Percentiles rank a stretch among this genome's conserved stretches.
Conservation (phyloP, 768 basidiomycete genomes). For the Fistulinella prunicolor region DNA sequence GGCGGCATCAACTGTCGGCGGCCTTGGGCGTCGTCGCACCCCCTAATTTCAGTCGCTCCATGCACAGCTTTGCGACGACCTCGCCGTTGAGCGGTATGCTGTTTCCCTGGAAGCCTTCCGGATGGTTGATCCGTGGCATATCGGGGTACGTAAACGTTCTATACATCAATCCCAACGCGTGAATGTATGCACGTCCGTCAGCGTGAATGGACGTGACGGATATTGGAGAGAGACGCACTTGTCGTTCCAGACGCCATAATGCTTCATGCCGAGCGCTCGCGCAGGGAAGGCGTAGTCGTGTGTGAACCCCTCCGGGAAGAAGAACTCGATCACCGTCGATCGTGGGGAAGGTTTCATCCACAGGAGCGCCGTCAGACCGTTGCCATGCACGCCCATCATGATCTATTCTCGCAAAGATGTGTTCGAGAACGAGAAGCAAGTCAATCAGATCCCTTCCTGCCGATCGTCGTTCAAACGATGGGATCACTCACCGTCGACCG, state of each 20-base stretch:
- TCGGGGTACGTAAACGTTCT: slow-evolving; percentile 76
- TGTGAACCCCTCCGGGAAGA: slow-evolving; percentile 81
- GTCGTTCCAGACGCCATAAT: slow-evolving; percentile 83
- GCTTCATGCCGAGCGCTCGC: slow-evolving; percentile 77
- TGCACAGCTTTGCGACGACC: slow-evolving; percentile 58
- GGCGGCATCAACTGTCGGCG: too few relatives aligned
- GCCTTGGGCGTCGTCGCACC: too few relatives aligned
- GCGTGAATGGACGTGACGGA: not conserved
- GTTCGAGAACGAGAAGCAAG: too few relatives aligned
- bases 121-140: slow-evolving; percentile 66
- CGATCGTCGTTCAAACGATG: too few relatives aligned
- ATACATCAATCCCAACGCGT: too few relatives aligned
- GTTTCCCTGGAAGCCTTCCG: slow-evolving; percentile 85
- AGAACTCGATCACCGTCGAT: slow-evolving; percentile 91
- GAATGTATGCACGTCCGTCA: too few relatives aligned
- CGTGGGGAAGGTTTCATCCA: slow-evolving; percentile 89
- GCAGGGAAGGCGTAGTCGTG: slow-evolving; percentile 82
- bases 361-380: slow-evolving; percentile 81
- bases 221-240: slow-evolving; percentile 37
- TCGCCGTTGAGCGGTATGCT: slow-evolving; percentile 79
- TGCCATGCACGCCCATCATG: slow-evolving; percentile 93
- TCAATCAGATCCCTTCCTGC: too few relatives aligned
- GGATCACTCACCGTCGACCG: slow-evolving; percentile 77
- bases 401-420: slow-evolving; percentile 63
- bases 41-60: slow-evolving; percentile 58